A percentile compares a stretch with the other conserved stretches of the same genome.
These are phyloP conservation scores for Backusella sp. DNA, from an alignment of 192 early-diverging fungal genomes.

Conservation along the genomic window DNA sequence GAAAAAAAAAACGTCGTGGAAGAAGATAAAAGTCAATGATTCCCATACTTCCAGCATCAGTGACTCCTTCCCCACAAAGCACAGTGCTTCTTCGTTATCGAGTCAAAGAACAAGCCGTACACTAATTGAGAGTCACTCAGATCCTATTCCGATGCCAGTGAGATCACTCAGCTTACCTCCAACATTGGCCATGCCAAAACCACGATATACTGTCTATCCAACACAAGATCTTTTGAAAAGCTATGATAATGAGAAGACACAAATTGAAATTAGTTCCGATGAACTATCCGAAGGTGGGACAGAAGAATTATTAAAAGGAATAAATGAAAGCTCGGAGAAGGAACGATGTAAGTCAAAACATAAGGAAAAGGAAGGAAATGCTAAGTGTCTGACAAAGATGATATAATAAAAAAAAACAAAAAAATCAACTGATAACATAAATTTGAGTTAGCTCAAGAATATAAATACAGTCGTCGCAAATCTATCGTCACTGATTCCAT, in stretches of 20 bases:
- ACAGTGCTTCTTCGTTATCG: not conserved
- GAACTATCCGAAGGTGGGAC: constrained; percentile 5
- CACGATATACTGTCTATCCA: not conserved
- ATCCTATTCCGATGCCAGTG: not conserved
- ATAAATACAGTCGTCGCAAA: not conserved
- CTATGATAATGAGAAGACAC: not conserved
- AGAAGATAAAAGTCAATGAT: not conserved
- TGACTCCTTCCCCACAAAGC: not conserved
- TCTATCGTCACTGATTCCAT: constrained; percentile 3
- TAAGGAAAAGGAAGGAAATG: not conserved
- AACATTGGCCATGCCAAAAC: not conserved
- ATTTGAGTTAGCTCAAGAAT: not conserved
- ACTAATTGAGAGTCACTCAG: not conserved
- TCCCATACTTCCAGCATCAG: not conserved
- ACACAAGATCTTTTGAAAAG: not conserved
- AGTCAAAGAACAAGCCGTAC: constrained; percentile 1
- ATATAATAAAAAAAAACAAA: not conserved
- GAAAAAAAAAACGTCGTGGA: not conserved
- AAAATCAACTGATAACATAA: constrained; percentile 7
- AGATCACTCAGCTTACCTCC: not conserved
- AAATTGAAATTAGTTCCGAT: constrained; percentile 6
- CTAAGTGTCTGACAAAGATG: constrained; percentile 1
- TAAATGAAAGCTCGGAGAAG: constrained; percentile 1
- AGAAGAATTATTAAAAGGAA: not conserved
- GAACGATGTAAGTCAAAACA: not conserved